phyloP scores from a whole-genome alignment of 2,329 filamentous ascomycete genomes.

The Ascochyta clinopodiicola region DNA sequence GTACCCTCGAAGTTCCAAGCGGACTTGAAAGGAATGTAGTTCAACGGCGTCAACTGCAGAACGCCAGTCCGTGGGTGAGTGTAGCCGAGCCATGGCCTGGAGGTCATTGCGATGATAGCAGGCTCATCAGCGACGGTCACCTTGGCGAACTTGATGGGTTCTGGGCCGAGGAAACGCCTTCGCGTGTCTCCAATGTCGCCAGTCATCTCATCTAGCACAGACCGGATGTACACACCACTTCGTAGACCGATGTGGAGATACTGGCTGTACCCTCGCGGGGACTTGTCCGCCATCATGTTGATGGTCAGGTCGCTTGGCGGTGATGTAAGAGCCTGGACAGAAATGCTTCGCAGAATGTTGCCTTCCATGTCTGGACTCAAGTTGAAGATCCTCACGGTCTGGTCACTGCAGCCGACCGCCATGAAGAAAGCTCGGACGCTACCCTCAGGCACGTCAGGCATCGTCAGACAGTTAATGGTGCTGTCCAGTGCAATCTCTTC shows the following conservation, averaged over 20 bases:
- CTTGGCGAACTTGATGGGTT: conserved; percentile 86
- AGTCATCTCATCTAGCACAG: conserved; percentile 91
- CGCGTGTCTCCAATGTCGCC: conserved; percentile 94
- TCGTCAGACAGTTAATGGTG: conserved; percentile 91
- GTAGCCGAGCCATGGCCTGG: conserved; percentile 95
- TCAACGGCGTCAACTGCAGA: conserved; percentile 90
- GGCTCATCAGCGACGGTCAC: conserved; percentile 87
- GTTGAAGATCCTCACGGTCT: conserved; percentile 90
- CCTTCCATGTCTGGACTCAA: conserved; percentile 83
- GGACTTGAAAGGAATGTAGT: conserved; percentile 87
- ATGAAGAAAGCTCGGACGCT: conserved; percentile 88
- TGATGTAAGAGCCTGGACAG: conserved; percentile 90
- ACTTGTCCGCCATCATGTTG: conserved; percentile 94
- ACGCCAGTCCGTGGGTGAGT: conserved; percentile 84
- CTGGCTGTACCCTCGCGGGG: conserved; percentile 83
- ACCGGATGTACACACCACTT: conserved; percentile 94
- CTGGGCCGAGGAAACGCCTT: conserved; percentile 91
- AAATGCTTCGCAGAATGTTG: conserved; percentile 78
- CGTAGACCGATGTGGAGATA: conserved; percentile 96
- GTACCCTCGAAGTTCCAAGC: conserved; percentile 97
- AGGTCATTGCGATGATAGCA: conserved; percentile 87
- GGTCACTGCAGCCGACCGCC: conserved; percentile 95
- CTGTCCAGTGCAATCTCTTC: conserved; percentile 95
- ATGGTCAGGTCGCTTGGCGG: conserved; percentile 88
- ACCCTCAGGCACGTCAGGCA: conserved; percentile 91